These are phyloP conservation scores for Mortierella alpina DNA, from an alignment of 192 early-diverging fungal species.

Conservation along the genomic window DNA sequence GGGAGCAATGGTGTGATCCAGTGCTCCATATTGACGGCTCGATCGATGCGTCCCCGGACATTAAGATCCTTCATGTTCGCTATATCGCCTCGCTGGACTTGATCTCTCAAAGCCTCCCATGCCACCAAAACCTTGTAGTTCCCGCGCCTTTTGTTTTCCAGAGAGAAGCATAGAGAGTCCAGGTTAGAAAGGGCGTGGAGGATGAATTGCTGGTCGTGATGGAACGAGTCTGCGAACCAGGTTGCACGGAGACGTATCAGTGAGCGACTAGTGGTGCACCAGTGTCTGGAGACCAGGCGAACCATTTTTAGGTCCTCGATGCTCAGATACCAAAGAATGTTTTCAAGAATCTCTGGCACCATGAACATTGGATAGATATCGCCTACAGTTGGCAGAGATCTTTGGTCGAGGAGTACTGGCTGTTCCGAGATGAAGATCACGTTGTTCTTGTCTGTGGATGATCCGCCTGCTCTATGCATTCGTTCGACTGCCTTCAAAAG, in stretches of 20 bases:
- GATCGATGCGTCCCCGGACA: background rate
- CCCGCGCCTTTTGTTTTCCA: background rate
- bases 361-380: background rate
- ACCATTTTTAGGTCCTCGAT: no score
- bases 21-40: background rate
- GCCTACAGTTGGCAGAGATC: background rate
- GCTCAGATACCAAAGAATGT: background rate
- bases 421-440: no score
- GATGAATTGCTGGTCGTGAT: background rate
- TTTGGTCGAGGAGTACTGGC: background rate
- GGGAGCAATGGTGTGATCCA: slow-evolving; percentile 14
- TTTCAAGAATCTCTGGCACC: slow-evolving; percentile 2
- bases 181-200: background rate
- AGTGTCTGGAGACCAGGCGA: slow-evolving; percentile 15
- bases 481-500: no score
- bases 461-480: no score
- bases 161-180: background rate
- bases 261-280: slow-evolving; percentile 3
- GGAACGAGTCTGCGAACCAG: slow-evolving; percentile 5
- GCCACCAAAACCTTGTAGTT: slow-evolving; percentile 5
- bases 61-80: no score
- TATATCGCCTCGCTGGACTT: background rate
- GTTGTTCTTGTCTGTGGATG: no score
- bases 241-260: background rate
- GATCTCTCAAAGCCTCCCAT: slow-evolving; percentile 6